Evolutionary conservation across 495 filamentous ascomycete species (phyloP), one percentile per base, ranked within the genome.

Genomic region (Trichodelitschia bisporula): DNA sequence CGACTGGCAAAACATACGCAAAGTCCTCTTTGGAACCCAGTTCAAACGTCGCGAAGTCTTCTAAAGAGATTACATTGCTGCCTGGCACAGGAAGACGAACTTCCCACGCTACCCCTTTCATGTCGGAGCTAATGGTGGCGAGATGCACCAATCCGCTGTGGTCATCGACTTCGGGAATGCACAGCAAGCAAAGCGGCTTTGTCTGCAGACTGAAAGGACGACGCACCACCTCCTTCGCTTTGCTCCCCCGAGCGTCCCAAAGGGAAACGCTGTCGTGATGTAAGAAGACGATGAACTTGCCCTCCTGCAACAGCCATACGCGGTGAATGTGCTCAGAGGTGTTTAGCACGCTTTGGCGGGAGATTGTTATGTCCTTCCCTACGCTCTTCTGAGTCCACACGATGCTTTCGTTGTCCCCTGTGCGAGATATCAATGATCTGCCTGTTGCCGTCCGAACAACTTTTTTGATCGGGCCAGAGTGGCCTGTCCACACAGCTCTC

Each of bases 61-160:
- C 49, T 14, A 91, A 51, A 9, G 38, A 56, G 4, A 47, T 49
- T 4, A 44, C 37, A 32, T 39, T 29, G 19, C 33, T 34, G 30
- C 31, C 30, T 30, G 19, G 23, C 5, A 33, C 27, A 13, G 66
- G 62, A 24, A 77, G 48, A 30, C 53, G 52, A 11, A 90, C 51
- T 46, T 89, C 72, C 84, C 84, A 95, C 3, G 74, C 75, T 31
- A 91, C 64, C 0, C 84, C 84, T 33, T 66, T 64, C 59, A 79
- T 73, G 32, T 79, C 69, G 6, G 78, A 77, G 6, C 66, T 77
- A 36, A 92, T 68, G 2, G 76, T 77, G 12, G 80, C 83, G 26
- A 92, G 58, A 51, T 90, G 77, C 6, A 53, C 46, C 3, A 44
- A 33, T 3, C 40, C 44, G 9, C 48, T 52, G 31, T 59, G 56